Evolutionary conservation across 768 basidiomycete genomes (phyloP), one percentile per base, ranked within the genome.

Genomic region (Leucocoprinus leucothites): DNA sequence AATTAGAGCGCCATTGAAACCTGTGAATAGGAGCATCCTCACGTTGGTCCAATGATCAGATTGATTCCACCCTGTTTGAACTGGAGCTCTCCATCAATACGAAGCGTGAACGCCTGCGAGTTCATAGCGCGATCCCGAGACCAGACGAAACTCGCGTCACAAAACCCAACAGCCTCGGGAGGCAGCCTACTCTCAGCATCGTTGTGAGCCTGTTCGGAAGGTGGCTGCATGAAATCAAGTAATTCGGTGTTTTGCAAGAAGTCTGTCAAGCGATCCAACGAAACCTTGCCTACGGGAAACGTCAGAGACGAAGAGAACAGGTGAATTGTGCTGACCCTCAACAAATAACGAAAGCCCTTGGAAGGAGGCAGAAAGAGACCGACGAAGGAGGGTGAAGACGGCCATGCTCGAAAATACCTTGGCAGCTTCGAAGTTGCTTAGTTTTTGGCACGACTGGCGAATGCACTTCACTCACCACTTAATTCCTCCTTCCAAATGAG

Each of bases 371-470:
- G 69, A 68, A 42, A 83, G 65, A 50, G 81, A 79, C 8, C 73
- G 71, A 21, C 81, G 76, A 40, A 89, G 66, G 58, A 82, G 71
- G 52, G 82, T 79, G 61, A 89, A 88, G 21, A 87, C 82, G 56
- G 76, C 64, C 69, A 82, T 77, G 46, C 76, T 77, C 13, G 76
- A 73, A 62, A 77, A 77, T 2, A 79, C 75, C 25, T 61, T 69
- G 13, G 76, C 68, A 9, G 75, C 73, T 59, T 54, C 67, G 36
- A 74, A 62, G 14, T 66, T 61, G 55, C 70, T 56, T 21, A 35
- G 28, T 45, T 13, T n/a, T 14, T 19, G 46, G 19, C 26, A 24
- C 18, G 8, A 9, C 13, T 44, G 19, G 21, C 21, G 1, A 19
- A n/a, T 13, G 8, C 11, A 38, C 36, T 9, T 9, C 19, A 57